Conservation (phyloP, 352 stramenopile genomes). For the Detonula confervacea region DNA sequence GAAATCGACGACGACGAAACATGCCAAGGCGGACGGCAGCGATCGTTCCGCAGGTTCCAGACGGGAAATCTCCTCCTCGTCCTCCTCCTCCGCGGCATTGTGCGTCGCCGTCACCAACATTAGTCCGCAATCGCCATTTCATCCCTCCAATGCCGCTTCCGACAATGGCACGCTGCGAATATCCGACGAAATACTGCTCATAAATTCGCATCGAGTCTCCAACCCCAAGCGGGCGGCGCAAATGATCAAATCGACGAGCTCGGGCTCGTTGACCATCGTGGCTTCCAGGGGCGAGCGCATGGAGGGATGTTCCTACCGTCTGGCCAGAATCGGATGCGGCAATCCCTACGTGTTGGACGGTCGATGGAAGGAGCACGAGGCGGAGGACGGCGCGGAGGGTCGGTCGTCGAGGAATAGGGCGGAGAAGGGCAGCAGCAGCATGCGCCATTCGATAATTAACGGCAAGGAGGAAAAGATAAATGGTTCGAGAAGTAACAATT, state of each 20-base stretch:
- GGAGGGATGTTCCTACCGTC: neutral
- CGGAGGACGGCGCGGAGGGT: too few relatives aligned
- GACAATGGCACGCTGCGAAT: neutral
- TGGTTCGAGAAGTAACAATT: too few relatives aligned
- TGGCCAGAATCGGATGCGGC: conserved; percentile 7
- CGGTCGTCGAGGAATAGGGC: too few relatives aligned
- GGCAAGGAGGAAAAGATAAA: too few relatives aligned
- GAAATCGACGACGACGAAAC: too few relatives aligned
- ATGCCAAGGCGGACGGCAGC: too few relatives aligned
- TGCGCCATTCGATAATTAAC: too few relatives aligned
- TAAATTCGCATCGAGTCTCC: conserved; percentile 24
- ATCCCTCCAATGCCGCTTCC: neutral
- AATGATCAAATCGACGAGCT: conserved; percentile 22
- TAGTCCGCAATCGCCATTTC: neutral
- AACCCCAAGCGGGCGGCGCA: conserved; percentile 18
- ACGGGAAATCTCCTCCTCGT: too few relatives aligned
- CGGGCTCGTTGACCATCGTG: conserved; percentile 15
- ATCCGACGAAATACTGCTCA: conserved; percentile 26
- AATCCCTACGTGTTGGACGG: too few relatives aligned
- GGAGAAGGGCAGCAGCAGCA: too few relatives aligned
- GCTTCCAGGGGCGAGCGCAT: neutral
- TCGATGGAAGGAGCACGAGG: too few relatives aligned
- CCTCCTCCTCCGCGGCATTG: neutral
- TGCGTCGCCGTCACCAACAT: neutral
- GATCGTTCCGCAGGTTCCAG: too few relatives aligned